Base-by-base conservation (phyloP, 768 basidiomycete genomes). In the Piloderma croceum region DNA sequence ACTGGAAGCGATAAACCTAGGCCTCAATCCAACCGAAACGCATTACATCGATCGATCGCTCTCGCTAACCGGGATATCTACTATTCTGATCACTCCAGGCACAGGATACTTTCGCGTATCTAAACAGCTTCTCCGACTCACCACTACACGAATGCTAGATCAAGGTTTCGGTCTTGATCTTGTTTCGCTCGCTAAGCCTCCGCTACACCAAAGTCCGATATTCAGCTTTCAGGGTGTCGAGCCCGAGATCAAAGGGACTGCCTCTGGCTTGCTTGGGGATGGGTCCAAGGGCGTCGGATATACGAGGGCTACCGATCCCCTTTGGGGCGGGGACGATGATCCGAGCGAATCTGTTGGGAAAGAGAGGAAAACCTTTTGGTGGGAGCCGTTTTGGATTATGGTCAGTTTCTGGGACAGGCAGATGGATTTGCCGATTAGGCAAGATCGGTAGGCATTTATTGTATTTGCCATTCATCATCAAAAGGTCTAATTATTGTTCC, bases 11-110 rank as follows among this genome's bases (percentile, higher is more conserved):
- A 71, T 98, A 38, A 98, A 98, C 54, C 74, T 99, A 33, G 88
- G 81, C 1, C 73, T 97, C 12, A 94, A 91, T 54, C 89, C 93
- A 0, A 84, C 84, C 12, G 94, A 98, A 62, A 88, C 84, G 2
- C 90, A 96, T 57, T 93, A 96, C 56, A 81, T 98, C 48, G 96
- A 98, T 59, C 82, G 96, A 15, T 96, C 94, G 23, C 68, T 98
- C 7, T 88, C 84, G 3, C 71, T 91, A 11, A 98, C 93, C 0
- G 94, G 94, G 17, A 64, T 83, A 1, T 79, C 81, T 11, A 88
- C 85, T 3, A 76, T 92, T 33, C 58, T 98, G 31, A 79, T 98
- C 47, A 93, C 91, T 2, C 93, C 96, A 0, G 96, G 94, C 0
- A 90, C 92, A 3, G 90, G 90, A 3, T 90, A 90, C 60, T 98